A percentile compares a stretch with the other conserved stretches of the same genome.
Conservation (phyloP, 352 stramenopile species). For the Thalassiosira pacifica region DNA sequence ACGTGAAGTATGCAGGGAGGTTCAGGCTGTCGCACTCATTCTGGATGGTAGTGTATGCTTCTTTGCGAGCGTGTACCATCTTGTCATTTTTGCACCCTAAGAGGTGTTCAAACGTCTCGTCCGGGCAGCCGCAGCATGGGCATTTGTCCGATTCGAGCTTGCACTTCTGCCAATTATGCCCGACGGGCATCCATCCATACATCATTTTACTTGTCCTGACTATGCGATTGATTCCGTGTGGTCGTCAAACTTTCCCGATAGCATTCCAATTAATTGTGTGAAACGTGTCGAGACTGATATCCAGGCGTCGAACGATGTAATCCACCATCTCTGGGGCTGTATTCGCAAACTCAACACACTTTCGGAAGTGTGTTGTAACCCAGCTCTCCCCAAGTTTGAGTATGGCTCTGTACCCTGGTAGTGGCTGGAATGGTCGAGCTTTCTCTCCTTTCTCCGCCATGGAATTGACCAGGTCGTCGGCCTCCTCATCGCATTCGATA, state of each 20-base stretch:
- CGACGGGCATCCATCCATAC: conserved; percentile 16
- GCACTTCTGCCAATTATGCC: conserved; percentile 24
- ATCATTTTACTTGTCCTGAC: conserved; percentile 28
- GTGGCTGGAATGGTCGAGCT: not conserved
- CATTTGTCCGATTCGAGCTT: conserved; percentile 2
- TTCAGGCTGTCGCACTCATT: not conserved
- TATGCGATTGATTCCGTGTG: not conserved
- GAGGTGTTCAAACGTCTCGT: conserved; percentile 29
- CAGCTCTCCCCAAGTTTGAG: conserved; percentile 14
- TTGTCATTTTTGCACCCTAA: not conserved
- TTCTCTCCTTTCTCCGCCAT: not conserved
- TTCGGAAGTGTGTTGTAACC: conserved; percentile 15
- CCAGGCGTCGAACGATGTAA: not conserved
- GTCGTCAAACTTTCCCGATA: not conserved
- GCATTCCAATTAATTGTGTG: conserved; percentile 24
- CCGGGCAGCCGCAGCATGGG: conserved; percentile 20
- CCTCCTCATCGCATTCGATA: conserved; percentile 14
- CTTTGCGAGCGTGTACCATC: not conserved
- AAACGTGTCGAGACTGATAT: not conserved
- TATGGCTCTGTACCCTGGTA: conserved; percentile 28
- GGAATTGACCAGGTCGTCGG: too few relatives aligned
- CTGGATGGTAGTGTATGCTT: not conserved
- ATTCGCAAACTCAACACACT: not conserved
- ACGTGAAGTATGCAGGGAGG: not conserved
- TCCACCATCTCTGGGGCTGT: not conserved